Conservation (phyloP, 495 filamentous ascomycete species). For the Hypoxylon perforatum region DNA sequence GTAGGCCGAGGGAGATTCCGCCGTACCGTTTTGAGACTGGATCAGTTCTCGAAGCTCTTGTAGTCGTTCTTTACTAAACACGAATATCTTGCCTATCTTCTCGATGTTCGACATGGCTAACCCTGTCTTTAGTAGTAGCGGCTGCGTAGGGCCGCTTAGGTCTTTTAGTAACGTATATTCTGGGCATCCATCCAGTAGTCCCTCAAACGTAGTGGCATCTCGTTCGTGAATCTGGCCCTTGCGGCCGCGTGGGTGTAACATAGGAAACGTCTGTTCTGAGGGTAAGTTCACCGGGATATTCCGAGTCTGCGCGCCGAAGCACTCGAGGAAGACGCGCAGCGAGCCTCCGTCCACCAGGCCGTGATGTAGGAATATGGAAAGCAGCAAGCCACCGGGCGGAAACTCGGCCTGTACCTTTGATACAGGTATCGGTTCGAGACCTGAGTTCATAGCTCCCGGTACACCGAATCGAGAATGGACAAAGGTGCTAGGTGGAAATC, state of each 20-base stretch:
- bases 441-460: slow-evolving; percentile 24
- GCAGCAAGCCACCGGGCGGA: slow-evolving; percentile 46
- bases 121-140: slow-evolving; percentile 32
- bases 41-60: slow-evolving; percentile 41
- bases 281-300: slow-evolving; percentile 29
- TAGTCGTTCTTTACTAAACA: slow-evolving; percentile 44
- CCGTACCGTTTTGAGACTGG: slow-evolving; percentile 24
- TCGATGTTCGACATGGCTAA: slow-evolving; percentile 38
- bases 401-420: slow-evolving; percentile 47
- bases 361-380: slow-evolving; percentile 52
- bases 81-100: slow-evolving; percentile 50
- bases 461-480: slow-evolving; percentile 36
- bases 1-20: slow-evolving; percentile 43
- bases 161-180: slow-evolving; percentile 47
- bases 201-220: slow-evolving; percentile 31
- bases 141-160: slow-evolving; percentile 46
- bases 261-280: slow-evolving; percentile 41
- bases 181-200: slow-evolving; percentile 38
- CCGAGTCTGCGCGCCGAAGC: slow-evolving; percentile 51
- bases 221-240: slow-evolving; percentile 33
- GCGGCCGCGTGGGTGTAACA: slow-evolving; percentile 21
- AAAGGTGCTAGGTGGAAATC: slow-evolving; percentile 47
- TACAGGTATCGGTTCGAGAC: slow-evolving; percentile 43
- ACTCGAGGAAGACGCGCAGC: slow-evolving; percentile 62
- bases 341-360: slow-evolving; percentile 54